Evolutionary conservation across 1,284 basidiomycete species (phyloP), one percentile per base, ranked within the genome.

Genomic region (Fomitopsis pinicola): DNA sequence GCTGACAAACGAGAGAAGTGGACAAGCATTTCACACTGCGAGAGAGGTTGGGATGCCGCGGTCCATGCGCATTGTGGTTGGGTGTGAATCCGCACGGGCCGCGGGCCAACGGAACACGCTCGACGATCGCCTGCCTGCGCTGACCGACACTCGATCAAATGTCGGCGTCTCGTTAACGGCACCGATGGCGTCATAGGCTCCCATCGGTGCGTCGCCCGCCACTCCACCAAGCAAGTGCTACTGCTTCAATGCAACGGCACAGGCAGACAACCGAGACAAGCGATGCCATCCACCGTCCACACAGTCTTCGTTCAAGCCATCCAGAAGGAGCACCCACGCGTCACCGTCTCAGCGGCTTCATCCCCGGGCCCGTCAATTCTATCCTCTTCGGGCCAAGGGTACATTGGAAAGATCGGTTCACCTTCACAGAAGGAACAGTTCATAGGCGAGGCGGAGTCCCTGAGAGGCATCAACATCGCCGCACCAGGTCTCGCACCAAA

Each of bases 361-460:
- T 73, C 78, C 5, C 83, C 22, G 22, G 22, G 22, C 22, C 22
- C 86, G 4, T 74, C 75, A 61, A 70, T 88, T 28, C 72, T 67
- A n/a, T 87, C 89, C 9, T 85, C 88, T 0, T 77, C 78, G 3
- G 87, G 87, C 5, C 77, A 75, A 46, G 68, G 67, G 15, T 91
- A 88, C 71, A 89, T 81, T 64, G 84, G 79, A 53, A 92, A 92
- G 69, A 59, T 78, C 9, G 88, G 88, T 5, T 72, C 74, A 8
- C 50, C 73, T 5, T 64, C 63, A 15, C 87, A 90, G 62, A 70
- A 60, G 55, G 88, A 88, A 62, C 92, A 94, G 67, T 89, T 84
- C 66, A 67, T 73, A 0, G 91, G 89, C 26, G 92, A 95, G 72
- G 83, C 82, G n/a, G 84, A 86, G 65, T 88, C 89, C 5, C 80